phyloP scores from a whole-genome alignment of 2,329 filamentous ascomycete genomes.

The Monilinia polystroma region DNA sequence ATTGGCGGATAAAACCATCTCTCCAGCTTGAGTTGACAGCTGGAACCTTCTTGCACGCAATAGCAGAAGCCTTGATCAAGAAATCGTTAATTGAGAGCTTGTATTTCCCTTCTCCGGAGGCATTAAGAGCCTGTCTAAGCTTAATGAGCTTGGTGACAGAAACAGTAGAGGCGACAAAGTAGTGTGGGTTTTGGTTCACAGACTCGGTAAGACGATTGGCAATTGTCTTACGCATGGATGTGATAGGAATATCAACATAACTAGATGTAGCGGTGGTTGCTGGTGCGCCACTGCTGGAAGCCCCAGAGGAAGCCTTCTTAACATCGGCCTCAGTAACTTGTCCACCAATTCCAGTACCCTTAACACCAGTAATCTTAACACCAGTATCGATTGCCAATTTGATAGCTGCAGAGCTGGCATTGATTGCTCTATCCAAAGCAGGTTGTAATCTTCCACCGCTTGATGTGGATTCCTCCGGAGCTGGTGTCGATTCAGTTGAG shows the following conservation, averaged over 20 bases:
- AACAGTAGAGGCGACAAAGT: conserved; percentile 88
- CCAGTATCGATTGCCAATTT: conserved; percentile 83
- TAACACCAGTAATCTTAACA: conserved; percentile 72
- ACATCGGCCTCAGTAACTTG: conserved; percentile 90
- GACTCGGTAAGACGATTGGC: conserved; percentile 88
- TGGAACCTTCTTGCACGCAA: conserved; percentile 90
- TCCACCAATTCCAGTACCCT: conserved; percentile 83
- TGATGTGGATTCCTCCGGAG: conserved; percentile 68
- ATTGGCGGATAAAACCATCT: conserved; percentile 85
- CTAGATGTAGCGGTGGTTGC: conserved; percentile 62
- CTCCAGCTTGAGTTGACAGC: conserved; percentile 96
- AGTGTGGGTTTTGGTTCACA: conserved; percentile 92
- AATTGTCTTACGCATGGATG: conserved; percentile 97
- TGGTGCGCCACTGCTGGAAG: conserved; percentile 50
- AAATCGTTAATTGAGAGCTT: conserved; percentile 99
- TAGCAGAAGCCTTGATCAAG: conserved; percentile 91
- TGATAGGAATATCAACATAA: conserved; percentile 82
- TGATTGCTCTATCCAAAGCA: conserved; percentile 77
- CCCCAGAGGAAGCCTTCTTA: conserved; percentile 72
- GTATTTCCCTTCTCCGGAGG: conserved; percentile 85
- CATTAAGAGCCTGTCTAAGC: conserved; percentile 91
- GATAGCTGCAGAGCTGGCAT: conserved; percentile 71
- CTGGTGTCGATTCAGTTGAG: conserved; percentile 63
- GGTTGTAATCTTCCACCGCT: conserved; percentile 78
- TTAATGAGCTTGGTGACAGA: conserved; percentile 95